Evolutionary conservation across 78 protist genomes (phyloP).

Genomic region (Reticulomyxa filosa): DNA sequence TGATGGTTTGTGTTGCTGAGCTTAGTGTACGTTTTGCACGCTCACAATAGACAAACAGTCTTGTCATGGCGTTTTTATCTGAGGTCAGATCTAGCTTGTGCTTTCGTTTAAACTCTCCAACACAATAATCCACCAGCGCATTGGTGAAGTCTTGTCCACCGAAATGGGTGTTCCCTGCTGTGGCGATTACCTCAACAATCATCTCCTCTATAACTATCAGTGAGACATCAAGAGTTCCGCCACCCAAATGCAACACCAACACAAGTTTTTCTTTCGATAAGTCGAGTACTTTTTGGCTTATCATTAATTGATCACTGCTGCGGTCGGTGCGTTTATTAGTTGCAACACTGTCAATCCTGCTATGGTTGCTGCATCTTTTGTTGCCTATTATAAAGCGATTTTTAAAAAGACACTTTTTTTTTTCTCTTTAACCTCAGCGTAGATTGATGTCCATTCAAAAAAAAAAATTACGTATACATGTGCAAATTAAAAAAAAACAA

Average conservation of each 20-base stretch:
- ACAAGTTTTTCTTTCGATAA: slow-evolving; percentile 20
- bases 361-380: slow-evolving; percentile 78
- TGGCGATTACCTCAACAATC: slow-evolving; percentile 85
- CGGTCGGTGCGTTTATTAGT: slow-evolving; percentile 90
- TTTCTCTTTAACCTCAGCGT: no score
- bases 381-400: no score
- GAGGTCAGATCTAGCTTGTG: slow-evolving; percentile 39
- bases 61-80: slow-evolving; percentile 49
- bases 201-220: slow-evolving; percentile 65
- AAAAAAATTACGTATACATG: no score
- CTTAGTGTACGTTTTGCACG: slow-evolving; percentile 49
- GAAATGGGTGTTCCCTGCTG: slow-evolving; percentile 86
- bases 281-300: slow-evolving; percentile 18
- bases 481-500: no score
- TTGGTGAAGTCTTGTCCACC: slow-evolving; percentile 91
- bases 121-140: slow-evolving; percentile 31
- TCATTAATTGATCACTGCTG: slow-evolving; percentile 79
- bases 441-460: no score
- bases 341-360: slow-evolving; percentile 69
- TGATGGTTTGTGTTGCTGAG: slow-evolving; percentile 35
- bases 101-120: slow-evolving; percentile 46
- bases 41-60: slow-evolving; percentile 75
- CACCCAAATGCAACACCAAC: slow-evolving; percentile 41
- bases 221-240: slow-evolving; percentile 68
- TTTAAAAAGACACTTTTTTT: no score